Evolutionary conservation across 1,139 yeast genomes (phyloP).

Genomic region (Kodamaea ohmeri): DNA sequence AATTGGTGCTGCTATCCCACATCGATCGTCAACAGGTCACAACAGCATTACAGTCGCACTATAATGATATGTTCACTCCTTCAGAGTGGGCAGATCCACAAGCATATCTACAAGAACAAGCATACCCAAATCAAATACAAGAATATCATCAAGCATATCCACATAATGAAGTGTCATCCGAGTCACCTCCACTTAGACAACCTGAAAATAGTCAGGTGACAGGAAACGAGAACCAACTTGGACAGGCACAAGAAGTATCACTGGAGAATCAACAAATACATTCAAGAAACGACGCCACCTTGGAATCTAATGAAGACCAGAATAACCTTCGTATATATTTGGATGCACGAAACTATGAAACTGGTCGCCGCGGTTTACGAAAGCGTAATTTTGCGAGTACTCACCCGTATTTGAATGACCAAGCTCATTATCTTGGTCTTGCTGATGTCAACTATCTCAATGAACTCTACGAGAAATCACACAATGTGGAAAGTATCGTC

Average conservation of each 20-base stretch:
- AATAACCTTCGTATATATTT: slow-evolving; percentile 17
- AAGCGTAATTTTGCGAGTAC: slow-evolving; percentile 47
- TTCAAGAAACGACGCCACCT: too few relatives aligned
- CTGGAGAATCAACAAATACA: too few relatives aligned
- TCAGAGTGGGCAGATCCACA: slow-evolving; percentile 12
- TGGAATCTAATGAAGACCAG: slow-evolving; percentile 14
- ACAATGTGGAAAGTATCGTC: slow-evolving; percentile 35
- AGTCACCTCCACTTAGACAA: too few relatives aligned
- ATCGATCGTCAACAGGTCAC: slow-evolving; percentile 9
- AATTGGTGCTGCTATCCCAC: slow-evolving; percentile 9
- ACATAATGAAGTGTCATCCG: too few relatives aligned
- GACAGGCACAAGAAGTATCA: too few relatives aligned
- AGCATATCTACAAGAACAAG: not conserved
- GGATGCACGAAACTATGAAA: slow-evolving; percentile 16
- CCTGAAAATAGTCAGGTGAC: too few relatives aligned
- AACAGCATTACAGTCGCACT: slow-evolving; percentile 3
- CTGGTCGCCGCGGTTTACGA: slow-evolving; percentile 33
- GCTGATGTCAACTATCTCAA: slow-evolving; percentile 36
- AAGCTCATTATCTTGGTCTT: slow-evolving; percentile 45
- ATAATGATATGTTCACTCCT: slow-evolving; percentile 7
- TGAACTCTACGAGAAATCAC: slow-evolving; percentile 34
- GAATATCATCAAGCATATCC: too few relatives aligned
- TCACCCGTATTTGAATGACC: slow-evolving; percentile 49
- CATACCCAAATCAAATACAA: not conserved
- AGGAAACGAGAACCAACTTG: too few relatives aligned